These are phyloP conservation scores for Solidago caesia DNA, from an alignment of 129 eudicot species.

Conservation along the genomic window DNA sequence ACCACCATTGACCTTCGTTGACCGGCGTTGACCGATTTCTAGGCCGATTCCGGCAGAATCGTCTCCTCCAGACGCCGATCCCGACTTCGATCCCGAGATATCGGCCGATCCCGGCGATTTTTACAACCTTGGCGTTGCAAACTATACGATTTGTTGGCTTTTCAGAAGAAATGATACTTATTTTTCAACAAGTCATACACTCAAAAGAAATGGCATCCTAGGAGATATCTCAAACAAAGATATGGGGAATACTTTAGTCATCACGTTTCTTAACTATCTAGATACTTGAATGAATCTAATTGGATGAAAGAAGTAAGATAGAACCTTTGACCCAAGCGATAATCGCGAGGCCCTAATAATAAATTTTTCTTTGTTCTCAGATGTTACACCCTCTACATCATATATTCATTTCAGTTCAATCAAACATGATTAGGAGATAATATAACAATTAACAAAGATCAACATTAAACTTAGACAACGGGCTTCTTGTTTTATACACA, in stretches of 20 bases:
- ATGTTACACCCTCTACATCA: conserved; percentile 53
- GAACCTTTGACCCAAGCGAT: conserved; percentile 77
- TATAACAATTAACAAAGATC: background rate
- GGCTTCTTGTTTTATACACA: background rate
- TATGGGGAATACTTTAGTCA: too few species aligned
- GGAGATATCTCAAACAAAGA: background rate
- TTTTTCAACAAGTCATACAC: background rate
- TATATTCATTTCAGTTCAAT: conserved; percentile 12
- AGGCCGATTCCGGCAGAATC: too few species aligned
- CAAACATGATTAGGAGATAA: background rate
- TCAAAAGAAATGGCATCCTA: background rate
- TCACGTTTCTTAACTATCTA: background rate
- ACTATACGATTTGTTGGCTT: background rate
- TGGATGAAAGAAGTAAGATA: conserved; percentile 3
- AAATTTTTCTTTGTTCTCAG: conserved; percentile 60
- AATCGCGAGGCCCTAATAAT: conserved; percentile 68
- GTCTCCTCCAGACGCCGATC: too few species aligned
- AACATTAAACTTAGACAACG: background rate
- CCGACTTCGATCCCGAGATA: too few species aligned
- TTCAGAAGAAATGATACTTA: background rate
- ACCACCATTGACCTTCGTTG: too few species aligned
- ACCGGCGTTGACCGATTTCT: too few species aligned
- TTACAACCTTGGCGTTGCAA: too few species aligned
- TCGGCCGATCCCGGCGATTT: too few species aligned
- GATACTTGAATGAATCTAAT: background rate